Base-by-base conservation (phyloP, 2,329 filamentous ascomycete species). In the Neophaeococcomyces aloes region DNA sequence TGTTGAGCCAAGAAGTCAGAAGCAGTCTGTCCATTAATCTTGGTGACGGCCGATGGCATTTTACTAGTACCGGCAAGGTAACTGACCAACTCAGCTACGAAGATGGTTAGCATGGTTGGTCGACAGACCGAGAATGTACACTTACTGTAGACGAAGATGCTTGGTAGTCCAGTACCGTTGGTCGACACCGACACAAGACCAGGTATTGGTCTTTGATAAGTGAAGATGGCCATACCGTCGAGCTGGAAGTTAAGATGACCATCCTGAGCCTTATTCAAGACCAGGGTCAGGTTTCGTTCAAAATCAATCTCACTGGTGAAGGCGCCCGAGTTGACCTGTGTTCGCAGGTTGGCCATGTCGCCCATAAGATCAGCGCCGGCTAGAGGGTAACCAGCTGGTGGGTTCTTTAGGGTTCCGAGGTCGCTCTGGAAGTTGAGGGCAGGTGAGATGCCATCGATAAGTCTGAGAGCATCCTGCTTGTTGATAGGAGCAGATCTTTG, bases 211-310 rank as follows among this genome's bases (percentile, higher is more conserved):
- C 74, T 72, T n/a, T 69, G 60, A 53, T 71, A 77, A 2, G 65
- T 61, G 41, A 81, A 78, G 7, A 61, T 51, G 1, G 44, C 42
- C 17, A 55, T 46, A 1, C 58, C 59, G 41, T 59, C 61, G n/a
- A 57, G 42, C 3, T 47, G 29, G 17, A 57, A 50, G 11, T 6
- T 35, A 14, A 65, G 52, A 54, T 84, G 80, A 1, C 78, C 77
- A 55, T 84, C 79, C 51, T 83, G 77, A 4, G 74, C 72, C 1
- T 64, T 65, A 18, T 67, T 65, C 29, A 78, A 65, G 4, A 75
- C 59, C 27, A 66, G 59, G 46, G 73, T 72, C 2, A 83, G 62
- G 23, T 72, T 71, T 4, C 61, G 47, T 50, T 75, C 69, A 49
- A 76, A 75, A 3, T 70, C 66, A 29, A 33, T 31, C 29, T 45